A percentile compares a stretch with the other conserved stretches of the same genome.
Conservation (phyloP, 768 basidiomycete species). For the Leccinum imitatum region DNA sequence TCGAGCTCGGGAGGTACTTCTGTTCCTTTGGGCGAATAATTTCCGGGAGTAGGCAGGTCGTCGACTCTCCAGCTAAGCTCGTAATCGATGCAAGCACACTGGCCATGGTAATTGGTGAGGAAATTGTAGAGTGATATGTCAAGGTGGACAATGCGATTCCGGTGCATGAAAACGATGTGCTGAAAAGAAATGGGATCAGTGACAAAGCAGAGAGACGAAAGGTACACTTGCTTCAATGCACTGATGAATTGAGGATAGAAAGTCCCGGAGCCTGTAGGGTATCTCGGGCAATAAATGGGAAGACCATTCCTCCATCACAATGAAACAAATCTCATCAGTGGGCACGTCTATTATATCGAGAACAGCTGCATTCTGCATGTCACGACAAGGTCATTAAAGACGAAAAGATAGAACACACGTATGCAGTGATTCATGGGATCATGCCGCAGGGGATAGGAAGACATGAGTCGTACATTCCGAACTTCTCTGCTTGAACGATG, state of each 20-base stretch:
- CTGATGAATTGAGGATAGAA: conserved; percentile 59
- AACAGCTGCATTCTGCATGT: conserved; percentile 47
- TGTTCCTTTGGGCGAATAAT: conserved; percentile 51
- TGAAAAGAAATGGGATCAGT: conserved; percentile 26
- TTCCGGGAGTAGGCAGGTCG: conserved; percentile 33
- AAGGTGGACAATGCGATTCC: conserved; percentile 61
- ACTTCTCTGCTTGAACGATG: conserved; percentile 62
- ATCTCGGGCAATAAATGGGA: conserved; percentile 53
- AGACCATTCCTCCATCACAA: conserved; percentile 83
- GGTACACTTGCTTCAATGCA: conserved; percentile 58
- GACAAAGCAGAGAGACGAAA: not conserved
- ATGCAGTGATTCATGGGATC: conserved; percentile 77
- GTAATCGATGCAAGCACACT: conserved; percentile 74
- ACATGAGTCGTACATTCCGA: conserved; percentile 55
- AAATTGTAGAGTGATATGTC: conserved; percentile 73
- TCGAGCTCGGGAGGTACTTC: conserved; percentile 74
- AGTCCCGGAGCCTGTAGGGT: conserved; percentile 51
- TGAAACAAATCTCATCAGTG: conserved; percentile 55
- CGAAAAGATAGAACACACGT: conserved; percentile 46
- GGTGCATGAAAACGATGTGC: conserved; percentile 74
- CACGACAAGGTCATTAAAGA: not conserved
- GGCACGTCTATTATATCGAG: conserved; percentile 58
- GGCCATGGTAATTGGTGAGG: conserved; percentile 61
- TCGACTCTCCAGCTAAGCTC: conserved; percentile 62
- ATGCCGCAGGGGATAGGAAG: conserved; percentile 47